phyloP scores from a whole-genome alignment of 202 grass and related monocot genomes.

The Dendrocalamus latiflorus region DNA sequence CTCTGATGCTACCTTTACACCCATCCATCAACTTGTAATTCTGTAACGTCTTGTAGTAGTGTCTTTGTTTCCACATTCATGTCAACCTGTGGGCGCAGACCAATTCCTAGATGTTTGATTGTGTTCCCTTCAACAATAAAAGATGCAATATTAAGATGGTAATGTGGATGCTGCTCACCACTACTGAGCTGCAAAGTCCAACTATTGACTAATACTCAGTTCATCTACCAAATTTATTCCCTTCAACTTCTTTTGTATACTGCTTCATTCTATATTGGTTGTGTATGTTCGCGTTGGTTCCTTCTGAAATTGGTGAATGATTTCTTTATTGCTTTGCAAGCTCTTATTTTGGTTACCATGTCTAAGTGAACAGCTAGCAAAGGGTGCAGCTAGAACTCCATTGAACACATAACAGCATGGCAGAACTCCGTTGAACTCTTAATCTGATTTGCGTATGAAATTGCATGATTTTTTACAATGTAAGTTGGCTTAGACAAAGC shows the following conservation, averaged over 20 bases:
- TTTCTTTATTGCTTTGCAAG: neutral
- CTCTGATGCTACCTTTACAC: neutral
- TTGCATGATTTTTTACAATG: neutral
- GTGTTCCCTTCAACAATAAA: neutral
- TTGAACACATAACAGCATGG: neutral
- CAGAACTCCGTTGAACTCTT: too few relatives aligned
- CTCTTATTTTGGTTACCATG: neutral
- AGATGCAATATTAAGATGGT: neutral
- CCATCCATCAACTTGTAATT: neutral
- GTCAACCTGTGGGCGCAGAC: neutral
- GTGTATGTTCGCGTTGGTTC: neutral
- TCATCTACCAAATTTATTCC: neutral
- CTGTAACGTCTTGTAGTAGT: neutral
- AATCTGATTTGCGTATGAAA: neutral
- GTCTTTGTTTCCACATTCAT: neutral
- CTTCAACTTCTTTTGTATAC: neutral
- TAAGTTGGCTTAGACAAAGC: too few relatives aligned
- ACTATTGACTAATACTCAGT: neutral
- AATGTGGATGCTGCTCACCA: neutral
- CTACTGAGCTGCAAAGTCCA: neutral
- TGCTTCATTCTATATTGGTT: neutral
- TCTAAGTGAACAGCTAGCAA: neutral
- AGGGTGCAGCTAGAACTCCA: neutral
- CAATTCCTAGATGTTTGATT: neutral
- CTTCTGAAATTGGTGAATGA: neutral